Percentiles rank a stretch among this genome's conserved stretches.
These are phyloP conservation scores for Vigna trinervia DNA, from an alignment of 306 rosid genomes.

Conservation along the genomic window DNA sequence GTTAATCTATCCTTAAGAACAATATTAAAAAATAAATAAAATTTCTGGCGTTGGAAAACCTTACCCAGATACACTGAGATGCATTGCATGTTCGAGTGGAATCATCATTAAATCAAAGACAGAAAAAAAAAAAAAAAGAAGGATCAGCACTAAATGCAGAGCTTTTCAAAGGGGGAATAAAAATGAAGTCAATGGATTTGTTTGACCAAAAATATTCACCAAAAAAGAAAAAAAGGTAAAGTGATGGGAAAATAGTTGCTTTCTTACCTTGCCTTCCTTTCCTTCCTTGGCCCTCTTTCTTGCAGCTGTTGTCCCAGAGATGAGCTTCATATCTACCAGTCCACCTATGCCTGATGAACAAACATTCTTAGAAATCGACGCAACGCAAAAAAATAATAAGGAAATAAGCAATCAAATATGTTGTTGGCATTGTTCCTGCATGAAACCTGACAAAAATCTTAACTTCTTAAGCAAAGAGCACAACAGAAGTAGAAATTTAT, in stretches of 20 bases:
- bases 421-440: neutral
- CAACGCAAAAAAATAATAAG: neutral
- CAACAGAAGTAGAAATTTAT: neutral
- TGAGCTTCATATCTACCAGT: constrained; percentile 37
- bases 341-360: constrained; percentile 69
- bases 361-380: constrained; percentile 31
- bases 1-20: neutral
- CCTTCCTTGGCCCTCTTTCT: constrained; percentile 90
- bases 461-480: constrained; percentile 12
- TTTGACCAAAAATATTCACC: constrained; percentile 20
- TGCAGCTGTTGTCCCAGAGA: constrained; percentile 63
- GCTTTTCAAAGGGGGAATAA: constrained; percentile 24
- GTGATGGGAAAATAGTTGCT: neutral
- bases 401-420: constrained; percentile 4
- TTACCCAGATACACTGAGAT: constrained; percentile 82
- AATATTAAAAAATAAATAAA: neutral
- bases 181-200: constrained; percentile 6
- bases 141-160: constrained; percentile 28
- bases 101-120: constrained; percentile 44
- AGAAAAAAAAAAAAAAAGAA: neutral
- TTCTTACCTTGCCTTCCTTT: constrained; percentile 87
- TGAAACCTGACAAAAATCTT: neutral
- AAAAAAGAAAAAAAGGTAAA: neutral
- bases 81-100: constrained; percentile 45
- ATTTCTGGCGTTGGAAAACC: constrained; percentile 23